Conservation (phyloP, 2,329 filamentous ascomycete genomes). For the Leptographium radiaticola region DNA sequence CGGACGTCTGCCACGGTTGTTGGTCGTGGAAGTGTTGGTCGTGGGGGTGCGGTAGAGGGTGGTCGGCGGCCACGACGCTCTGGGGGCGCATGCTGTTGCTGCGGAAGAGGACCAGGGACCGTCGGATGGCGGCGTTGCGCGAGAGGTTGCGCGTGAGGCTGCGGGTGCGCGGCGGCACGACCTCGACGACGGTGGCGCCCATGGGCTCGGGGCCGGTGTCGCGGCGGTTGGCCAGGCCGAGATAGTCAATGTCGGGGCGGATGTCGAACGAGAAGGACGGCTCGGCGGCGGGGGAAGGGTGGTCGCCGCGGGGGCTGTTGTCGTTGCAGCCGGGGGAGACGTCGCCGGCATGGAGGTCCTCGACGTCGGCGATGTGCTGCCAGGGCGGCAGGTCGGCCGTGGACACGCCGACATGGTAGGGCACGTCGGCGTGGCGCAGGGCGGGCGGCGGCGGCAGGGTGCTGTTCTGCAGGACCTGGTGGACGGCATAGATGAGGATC, state of each 20-base stretch:
- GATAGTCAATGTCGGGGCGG: conserved; percentile 43
- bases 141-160: conserved; percentile 20
- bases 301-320: background rate
- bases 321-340: background rate
- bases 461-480: conserved; percentile 58
- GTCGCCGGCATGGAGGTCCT: background rate
- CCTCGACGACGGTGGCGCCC: background rate
- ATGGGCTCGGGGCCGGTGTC: conserved; percentile 6
- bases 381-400: conserved; percentile 32
- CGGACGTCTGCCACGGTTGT: background rate
- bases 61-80: background rate
- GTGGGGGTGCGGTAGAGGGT: background rate
- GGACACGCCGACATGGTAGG: conserved; percentile 42
- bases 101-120: conserved; percentile 21
- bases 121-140: conserved; percentile 18
- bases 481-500: conserved; percentile 60
- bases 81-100: background rate
- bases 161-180: conserved; percentile 11
- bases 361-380: conserved; percentile 18
- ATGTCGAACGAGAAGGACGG: conserved; percentile 22
- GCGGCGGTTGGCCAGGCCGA: conserved; percentile 27
- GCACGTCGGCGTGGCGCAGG: conserved; percentile 42
- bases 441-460: conserved; percentile 44
- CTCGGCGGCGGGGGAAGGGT: background rate
- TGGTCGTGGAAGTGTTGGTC: background rate